phyloP scores from a whole-genome alignment of 208 protist genomes.

The Balamuthia mandrillaris region DNA sequence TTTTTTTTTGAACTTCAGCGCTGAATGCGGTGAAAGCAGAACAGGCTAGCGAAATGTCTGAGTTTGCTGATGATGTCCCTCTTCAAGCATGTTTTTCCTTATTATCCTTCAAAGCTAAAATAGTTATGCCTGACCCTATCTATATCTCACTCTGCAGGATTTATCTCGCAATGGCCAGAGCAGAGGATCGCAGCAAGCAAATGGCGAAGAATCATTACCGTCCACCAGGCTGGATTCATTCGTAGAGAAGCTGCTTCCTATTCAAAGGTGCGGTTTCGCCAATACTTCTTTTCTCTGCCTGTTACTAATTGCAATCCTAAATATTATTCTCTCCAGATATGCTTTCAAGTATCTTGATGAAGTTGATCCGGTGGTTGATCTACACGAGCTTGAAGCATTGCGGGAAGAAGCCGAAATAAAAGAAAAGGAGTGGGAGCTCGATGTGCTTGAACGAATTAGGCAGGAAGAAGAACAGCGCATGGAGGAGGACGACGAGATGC shows the following conservation, averaged over 20 bases:
- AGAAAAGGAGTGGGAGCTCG: slow-evolving; percentile 22
- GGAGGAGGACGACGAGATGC: background rate
- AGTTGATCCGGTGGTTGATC: slow-evolving; percentile 26
- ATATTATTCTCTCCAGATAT: slow-evolving; percentile 14
- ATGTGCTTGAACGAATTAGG: background rate
- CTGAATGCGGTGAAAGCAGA: background rate
- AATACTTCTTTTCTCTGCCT: background rate
- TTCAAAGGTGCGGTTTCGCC: no score
- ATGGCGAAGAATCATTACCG: background rate
- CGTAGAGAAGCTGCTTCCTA: background rate
- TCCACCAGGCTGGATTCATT: background rate
- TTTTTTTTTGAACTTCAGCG: background rate
- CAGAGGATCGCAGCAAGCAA: background rate
- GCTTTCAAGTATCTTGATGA: slow-evolving; percentile 40
- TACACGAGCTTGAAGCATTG: background rate
- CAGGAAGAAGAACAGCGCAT: background rate
- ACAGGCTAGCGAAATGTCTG: background rate
- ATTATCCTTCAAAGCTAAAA: background rate
- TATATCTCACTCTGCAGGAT: no score
- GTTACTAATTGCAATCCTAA: background rate
- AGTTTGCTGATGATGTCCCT: background rate
- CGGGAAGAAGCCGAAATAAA: slow-evolving; percentile 3
- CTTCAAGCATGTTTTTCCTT: background rate
- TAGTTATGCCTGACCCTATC: no score
- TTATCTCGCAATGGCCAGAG: no score